Evolutionary conservation across 441 rosid species (phyloP), one percentile per base, ranked within the genome.

Genomic region (Viola pubescens): DNA sequence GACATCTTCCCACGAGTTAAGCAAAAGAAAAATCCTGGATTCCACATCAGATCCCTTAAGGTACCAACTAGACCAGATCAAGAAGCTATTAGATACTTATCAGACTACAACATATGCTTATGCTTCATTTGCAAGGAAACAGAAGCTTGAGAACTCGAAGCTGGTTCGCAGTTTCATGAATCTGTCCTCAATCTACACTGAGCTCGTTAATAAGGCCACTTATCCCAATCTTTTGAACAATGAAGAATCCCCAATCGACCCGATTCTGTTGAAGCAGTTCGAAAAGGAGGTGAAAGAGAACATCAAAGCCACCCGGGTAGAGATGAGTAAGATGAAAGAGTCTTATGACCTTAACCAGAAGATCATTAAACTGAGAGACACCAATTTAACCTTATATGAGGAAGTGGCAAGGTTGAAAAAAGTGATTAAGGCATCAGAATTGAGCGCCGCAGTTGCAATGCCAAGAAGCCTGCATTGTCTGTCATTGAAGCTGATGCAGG

Each of bases 401-500:
- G 19, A 37, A 14, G 6, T 59, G 53, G 9, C 0, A 11, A n/a
- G 8, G 41, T 7, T 10, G 3, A 6, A 9, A 43, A 58, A 58
- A 45, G 51, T 34, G 0, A 6, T 42, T 6, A 5, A 37, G 3
- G 5, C n/a, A 6, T 37, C 16, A 2, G n/a, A n/a, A 5, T 34
- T 37, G n/a, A n/a, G 37, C 0, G 92, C 92, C 2, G 92, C 95
- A 60, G 83, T 85, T 72, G 79, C 85, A 59, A 72, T 85, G 60
- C 89, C 91, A 53, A 61, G 61, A 65, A 82, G 82, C 66, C 70
- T 87, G 78, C 89, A 85, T 66, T 87, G 91, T 82, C 78, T 87
- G 64, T 74, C 81, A 43, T 71, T 85, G 68, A 84, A 78, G 77
- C 81, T 87, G 51, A 73, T 85, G 39, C 77, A 85, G 16, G 86